Conservation (phyloP, 495 filamentous ascomycete species). For the Penicillium soppii region DNA sequence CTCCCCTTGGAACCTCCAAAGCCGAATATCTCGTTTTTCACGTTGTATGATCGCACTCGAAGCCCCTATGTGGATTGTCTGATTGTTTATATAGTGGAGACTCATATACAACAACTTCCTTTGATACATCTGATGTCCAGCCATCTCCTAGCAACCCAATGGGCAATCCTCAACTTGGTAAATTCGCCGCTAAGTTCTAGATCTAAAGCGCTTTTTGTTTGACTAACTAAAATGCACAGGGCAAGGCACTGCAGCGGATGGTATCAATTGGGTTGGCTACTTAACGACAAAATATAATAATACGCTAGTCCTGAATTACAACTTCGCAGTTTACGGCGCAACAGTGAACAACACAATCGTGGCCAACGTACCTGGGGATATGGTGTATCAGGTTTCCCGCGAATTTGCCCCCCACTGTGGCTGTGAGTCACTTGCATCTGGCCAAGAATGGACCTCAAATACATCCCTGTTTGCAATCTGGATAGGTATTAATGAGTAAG, state of each 20-base stretch:
- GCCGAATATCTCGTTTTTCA: slow-evolving; percentile 37
- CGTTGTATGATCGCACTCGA: slow-evolving; percentile 29
- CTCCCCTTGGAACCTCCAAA: slow-evolving; percentile 13
- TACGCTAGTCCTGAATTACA: slow-evolving; percentile 53
- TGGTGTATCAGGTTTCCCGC: slow-evolving; percentile 35
- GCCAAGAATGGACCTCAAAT: slow-evolving; percentile 58
- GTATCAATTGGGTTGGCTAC: slow-evolving; percentile 56
- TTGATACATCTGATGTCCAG: slow-evolving; percentile 59
- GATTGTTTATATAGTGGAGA: too few relatives aligned
- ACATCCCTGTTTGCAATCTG: slow-evolving; percentile 68
- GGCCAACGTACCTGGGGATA: slow-evolving; percentile 20
- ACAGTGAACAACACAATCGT: slow-evolving; percentile 53
- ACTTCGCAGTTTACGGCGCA: slow-evolving; percentile 56
- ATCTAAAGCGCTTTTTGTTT: neutral
- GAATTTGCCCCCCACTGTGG: too few relatives aligned
- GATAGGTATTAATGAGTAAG: slow-evolving; percentile 80
- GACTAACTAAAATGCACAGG: slow-evolving; percentile 23
- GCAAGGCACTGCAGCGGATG: slow-evolving; percentile 49
- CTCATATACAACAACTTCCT: slow-evolving; percentile 65
- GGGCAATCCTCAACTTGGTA: slow-evolving; percentile 63
- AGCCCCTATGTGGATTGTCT: too few relatives aligned
- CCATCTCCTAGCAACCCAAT: slow-evolving; percentile 65
- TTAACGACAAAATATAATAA: slow-evolving; percentile 54
- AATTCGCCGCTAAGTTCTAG: neutral
- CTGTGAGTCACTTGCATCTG: slow-evolving; percentile 37